Base-by-base conservation (phyloP, 495 filamentous ascomycete genomes). In the Lepidopterella palustris region DNA sequence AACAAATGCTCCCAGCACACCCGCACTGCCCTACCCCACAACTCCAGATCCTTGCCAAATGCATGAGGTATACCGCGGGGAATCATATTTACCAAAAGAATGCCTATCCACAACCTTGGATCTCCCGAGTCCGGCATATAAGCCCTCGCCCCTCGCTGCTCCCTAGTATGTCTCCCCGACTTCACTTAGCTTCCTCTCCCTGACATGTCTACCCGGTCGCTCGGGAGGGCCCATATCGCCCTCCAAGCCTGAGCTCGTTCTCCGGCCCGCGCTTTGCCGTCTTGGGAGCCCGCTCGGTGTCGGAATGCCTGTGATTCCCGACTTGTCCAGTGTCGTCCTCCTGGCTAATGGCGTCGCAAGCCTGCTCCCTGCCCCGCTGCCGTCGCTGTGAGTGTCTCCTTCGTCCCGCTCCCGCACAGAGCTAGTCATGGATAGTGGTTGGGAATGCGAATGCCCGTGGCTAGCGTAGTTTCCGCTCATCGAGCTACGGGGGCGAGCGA, bases 101-200 rank as follows among this genome's bases (percentile, higher is more conserved):
- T 57, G 31, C 27, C 25, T 57, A 23, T 39, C 35, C 27, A 58
- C 48, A 57, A 57, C 20, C 21, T 21, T 42, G 27, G 20, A 27
- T 18, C 25, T 27, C 48, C 58, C 31, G 13, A 42, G 18, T 18
- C 35, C 2, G 18, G 35, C 35, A 11, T 42, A 10, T 13, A 42
- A n/a, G n/a, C n/a, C 18, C 35, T 18, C 9, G 13, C 10, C 35
- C 9, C 18, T 18, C 35, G 35, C 35, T 42, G 13, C 28, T 13
- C 45, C 42, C 67, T 59, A 88, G 69, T 80, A 88, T 26, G 84
- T 86, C 73, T 88, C 85, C 13, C 84, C 84, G n/a, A 88, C 72
- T 58, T 82, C 84, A 64, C 76, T 79, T 61, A 80, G 67, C 66
- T 79, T 80, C 55, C 79, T 69, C 52, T 71, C 59, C 53, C 68